These are phyloP conservation scores for Zanthoxylum bungeanum DNA, from an alignment of 345 rosid species.

Conservation along the genomic window DNA sequence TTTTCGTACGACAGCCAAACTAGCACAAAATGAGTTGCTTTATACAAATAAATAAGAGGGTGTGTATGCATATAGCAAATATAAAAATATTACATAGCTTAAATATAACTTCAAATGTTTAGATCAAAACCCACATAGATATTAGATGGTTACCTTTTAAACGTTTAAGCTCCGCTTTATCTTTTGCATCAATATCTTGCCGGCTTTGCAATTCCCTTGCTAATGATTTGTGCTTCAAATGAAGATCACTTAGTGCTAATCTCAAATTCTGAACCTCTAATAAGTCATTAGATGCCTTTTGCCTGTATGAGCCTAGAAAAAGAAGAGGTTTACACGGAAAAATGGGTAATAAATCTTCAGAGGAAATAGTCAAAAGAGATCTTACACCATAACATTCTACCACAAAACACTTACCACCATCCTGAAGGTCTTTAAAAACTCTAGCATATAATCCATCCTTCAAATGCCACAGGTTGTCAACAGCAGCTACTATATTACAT, in stretches of 20 bases:
- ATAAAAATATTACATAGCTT: no score
- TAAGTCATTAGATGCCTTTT: slow-evolving; percentile 44
- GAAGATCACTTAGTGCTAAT: slow-evolving; percentile 55
- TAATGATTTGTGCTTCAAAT: slow-evolving; percentile 62
- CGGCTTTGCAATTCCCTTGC: slow-evolving; percentile 55
- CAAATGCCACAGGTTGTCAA: slow-evolving; percentile 53
- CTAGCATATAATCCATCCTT: slow-evolving; percentile 60
- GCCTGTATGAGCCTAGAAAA: slow-evolving; percentile 54
- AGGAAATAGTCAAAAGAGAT: not conserved
- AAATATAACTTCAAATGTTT: not conserved
- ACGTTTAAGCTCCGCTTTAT: slow-evolving; percentile 58
- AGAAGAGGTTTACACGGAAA: slow-evolving; percentile 20
- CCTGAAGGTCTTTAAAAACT: slow-evolving; percentile 43
- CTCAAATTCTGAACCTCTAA: slow-evolving; percentile 65
- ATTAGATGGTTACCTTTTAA: slow-evolving; percentile 75
- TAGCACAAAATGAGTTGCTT: not conserved
- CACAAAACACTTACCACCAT: slow-evolving; percentile 42
- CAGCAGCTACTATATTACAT: slow-evolving; percentile 46
- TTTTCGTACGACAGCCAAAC: not conserved
- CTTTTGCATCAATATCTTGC: slow-evolving; percentile 63
- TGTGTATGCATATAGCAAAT: not conserved
- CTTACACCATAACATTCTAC: no score
- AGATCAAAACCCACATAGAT: not conserved
- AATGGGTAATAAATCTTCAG: slow-evolving; percentile 18
- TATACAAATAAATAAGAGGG: not conserved